Percentiles rank a stretch among this genome's conserved stretches.
Evolutionary conservation across 176 grass and related monocot genomes (phyloP).

Genomic region (Otatea glauca): DNA sequence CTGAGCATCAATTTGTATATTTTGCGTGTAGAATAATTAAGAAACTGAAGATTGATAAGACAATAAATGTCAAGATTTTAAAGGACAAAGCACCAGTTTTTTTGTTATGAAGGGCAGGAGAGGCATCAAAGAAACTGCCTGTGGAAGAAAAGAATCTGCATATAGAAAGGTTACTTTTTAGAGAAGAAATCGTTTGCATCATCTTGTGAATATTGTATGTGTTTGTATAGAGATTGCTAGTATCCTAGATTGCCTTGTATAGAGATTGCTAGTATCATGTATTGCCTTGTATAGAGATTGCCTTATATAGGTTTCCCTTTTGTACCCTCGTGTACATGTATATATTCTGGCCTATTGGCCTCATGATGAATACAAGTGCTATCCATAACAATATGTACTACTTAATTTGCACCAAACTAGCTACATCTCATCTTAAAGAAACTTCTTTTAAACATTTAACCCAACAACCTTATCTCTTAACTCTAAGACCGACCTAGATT

Average conservation of each 20-base stretch:
- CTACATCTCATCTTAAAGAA: neutral
- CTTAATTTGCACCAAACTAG: neutral
- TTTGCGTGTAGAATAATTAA: neutral
- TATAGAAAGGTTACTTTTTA: neutral
- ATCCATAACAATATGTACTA: neutral
- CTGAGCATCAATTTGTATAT: neutral
- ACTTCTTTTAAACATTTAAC: neutral
- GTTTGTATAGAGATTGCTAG: no score
- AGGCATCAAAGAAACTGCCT: constrained; percentile 29
- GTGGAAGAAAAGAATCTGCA: constrained; percentile 25
- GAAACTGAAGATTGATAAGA: neutral
- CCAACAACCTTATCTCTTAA: neutral
- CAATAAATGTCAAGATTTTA: neutral
- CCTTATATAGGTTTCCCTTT: no score
- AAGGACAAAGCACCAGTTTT: neutral
- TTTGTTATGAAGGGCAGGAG: neutral
- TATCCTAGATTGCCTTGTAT: no score
- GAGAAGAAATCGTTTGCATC: neutral
- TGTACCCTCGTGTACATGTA: no score
- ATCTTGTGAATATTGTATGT: neutral
- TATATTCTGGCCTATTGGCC: no score
- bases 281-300: no score
- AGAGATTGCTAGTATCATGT: no score
- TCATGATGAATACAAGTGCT: no score
- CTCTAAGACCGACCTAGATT: neutral